Conservation (phyloP, 2,329 filamentous ascomycete species). For the Aspergillus amoenus region DNA sequence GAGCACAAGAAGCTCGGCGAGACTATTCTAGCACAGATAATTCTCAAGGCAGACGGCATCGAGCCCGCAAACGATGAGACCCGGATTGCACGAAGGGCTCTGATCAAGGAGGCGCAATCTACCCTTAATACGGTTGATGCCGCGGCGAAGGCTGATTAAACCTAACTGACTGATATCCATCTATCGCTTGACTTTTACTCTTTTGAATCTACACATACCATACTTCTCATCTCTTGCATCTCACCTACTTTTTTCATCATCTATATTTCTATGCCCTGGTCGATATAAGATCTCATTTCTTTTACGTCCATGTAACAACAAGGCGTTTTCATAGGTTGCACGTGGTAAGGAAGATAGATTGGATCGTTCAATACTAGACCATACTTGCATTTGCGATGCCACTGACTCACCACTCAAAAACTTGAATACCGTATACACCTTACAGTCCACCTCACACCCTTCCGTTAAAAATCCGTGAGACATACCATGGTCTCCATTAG, state of each 20-base stretch:
- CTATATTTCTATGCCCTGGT: neutral
- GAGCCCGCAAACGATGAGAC: constrained; percentile 68
- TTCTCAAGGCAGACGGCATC: constrained; percentile 65
- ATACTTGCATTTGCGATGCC: neutral
- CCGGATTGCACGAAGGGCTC: constrained; percentile 48
- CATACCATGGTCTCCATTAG: no score
- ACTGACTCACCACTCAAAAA: no score
- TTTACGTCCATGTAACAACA: neutral
- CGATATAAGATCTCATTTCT: neutral
- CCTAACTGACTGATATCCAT: neutral
- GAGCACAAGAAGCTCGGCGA: constrained; percentile 47
- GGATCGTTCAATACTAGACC: neutral
- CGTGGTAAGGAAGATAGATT: neutral
- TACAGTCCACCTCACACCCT: no score
- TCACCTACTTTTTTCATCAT: neutral
- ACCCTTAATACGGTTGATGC: constrained; percentile 39
- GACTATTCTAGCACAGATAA: constrained; percentile 43
- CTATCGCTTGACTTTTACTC: neutral
- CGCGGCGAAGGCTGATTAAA: constrained; percentile 22
- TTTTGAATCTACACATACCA: neutral
- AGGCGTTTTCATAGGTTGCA: neutral
- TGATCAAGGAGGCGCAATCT: constrained; percentile 45
- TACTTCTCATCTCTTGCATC: neutral
- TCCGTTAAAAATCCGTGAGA: no score
- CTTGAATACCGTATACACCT: no score